Base-by-base conservation (phyloP, 768 basidiomycete species). In the Psilocybe sp. region DNA sequence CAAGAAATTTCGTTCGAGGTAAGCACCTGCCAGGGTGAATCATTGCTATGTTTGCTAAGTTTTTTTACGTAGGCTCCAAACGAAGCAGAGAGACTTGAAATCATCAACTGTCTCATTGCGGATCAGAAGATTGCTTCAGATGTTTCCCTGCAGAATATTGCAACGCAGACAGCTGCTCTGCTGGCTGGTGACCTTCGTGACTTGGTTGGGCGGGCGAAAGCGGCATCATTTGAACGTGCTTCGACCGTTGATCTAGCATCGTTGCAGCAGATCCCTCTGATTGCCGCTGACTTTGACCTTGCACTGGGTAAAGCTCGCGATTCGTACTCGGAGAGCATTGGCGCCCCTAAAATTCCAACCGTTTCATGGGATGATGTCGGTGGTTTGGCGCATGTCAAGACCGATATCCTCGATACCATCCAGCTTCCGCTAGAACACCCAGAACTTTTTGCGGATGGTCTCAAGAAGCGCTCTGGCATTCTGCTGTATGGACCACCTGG, bases 281-380 rank as follows among this genome's bases (percentile, higher is more conserved):
- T 71, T 15, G 74, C 75, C 0, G 72, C 73, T 37, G 92, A 98
- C 61, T 86, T 98, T 58, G 79, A 86, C 3, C 49, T 57, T 13
- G 92, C 92, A 0, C 73, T 98, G 15, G 74, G 76, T 11, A 79
- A 84, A 52, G 87, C 89, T 11, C 75, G 93, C 47, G 70, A 79
- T 9, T 79, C 87, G 0, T 95, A 95, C 66, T 88, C 91, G 7
- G 91, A 94, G 63, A 92, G 80, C 61, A 96, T 98, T 52, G 96
- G 95, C n/a, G 92, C 93, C 19, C 97, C 97, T 0, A 94, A 89
- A 57, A 99, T 99, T 33, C 97, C 97, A 1, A 87, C 78, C 54
- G 94, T 99, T 1, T 80, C 87, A 0, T 99, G 97, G 97, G 93
- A 98, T 65, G 97, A 99, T 64, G 88, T 99, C 11, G 97, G 97